Evolutionary conservation across 1,139 yeast genomes (phyloP).

Genomic region (Zhuliangozyma parablackwelliae): DNA sequence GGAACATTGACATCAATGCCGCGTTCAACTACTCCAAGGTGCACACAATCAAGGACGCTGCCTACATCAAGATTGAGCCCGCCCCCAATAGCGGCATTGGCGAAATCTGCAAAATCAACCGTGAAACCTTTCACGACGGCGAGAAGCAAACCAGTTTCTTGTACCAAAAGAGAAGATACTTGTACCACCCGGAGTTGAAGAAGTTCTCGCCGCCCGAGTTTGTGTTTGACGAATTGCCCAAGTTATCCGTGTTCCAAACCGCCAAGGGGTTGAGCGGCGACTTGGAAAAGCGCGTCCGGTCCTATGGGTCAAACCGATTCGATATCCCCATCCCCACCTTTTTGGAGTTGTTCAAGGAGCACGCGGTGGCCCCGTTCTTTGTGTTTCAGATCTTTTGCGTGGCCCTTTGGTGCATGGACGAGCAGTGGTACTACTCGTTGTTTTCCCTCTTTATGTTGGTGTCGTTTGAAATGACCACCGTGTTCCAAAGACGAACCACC

Average conservation of each 20-base stretch:
- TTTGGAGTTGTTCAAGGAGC: slow-evolving; percentile 87
- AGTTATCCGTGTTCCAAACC: slow-evolving; percentile 54
- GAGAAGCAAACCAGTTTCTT: slow-evolving; percentile 66
- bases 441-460: slow-evolving; percentile 90
- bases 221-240: slow-evolving; percentile 60
- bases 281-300: slow-evolving; percentile 50
- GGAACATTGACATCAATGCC: slow-evolving; percentile 76
- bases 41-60: slow-evolving; percentile 54
- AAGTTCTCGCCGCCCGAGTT: slow-evolving; percentile 81
- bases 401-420: slow-evolving; percentile 94
- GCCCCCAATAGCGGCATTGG: slow-evolving; percentile 84
- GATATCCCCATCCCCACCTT: slow-evolving; percentile 96
- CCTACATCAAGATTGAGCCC: slow-evolving; percentile 72
- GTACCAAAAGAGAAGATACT: slow-evolving; percentile 90
- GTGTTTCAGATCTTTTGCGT: slow-evolving; percentile 96
- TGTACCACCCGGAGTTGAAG: slow-evolving; percentile 52
- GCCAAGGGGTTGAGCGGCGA: slow-evolving; percentile 62
- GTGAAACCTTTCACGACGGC: slow-evolving; percentile 57
- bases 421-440: slow-evolving; percentile 92
- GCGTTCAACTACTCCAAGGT: slow-evolving; percentile 64
- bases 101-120: slow-evolving; percentile 63
- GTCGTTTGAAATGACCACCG: slow-evolving; percentile 91
- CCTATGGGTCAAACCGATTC: slow-evolving; percentile 80
- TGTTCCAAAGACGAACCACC: slow-evolving; percentile 90
- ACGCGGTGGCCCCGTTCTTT: slow-evolving; percentile 97